Base-by-base conservation (phyloP, 192 early-diverging fungal genomes). In the Pilobolus umbonatus region DNA sequence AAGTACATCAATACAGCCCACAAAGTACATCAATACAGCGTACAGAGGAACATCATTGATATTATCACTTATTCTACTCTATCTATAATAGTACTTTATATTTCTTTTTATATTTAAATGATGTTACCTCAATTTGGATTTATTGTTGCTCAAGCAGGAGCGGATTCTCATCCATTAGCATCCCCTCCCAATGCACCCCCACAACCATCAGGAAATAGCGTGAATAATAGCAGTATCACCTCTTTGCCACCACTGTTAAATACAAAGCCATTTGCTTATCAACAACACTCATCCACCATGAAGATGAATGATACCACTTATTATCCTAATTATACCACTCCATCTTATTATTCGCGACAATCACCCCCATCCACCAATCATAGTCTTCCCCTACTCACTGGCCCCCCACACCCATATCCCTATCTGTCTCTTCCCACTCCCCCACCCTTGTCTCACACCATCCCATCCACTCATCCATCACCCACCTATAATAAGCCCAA, bases 91-190 rank as follows among this genome's bases (percentile, higher is more conserved):
- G n/a, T n/a, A n/a, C n/a, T n/a, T n/a, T n/a, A n/a, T n/a, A n/a
- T n/a, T n/a, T n/a, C n/a, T n/a, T n/a, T n/a, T n/a, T n/a, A n/a
- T n/a, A n/a, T 31, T 19, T 8, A 24, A 22, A 52, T 38, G 21
- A 69, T 69, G 67, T 38, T 69, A 30, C 67, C 67, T 38, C 61
- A 69, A 56, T 63, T 69, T 54, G 67, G 67, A 30, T 69, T 57
- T 42, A 59, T 69, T 52, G 44, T 69, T 39, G 67, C 67, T 54
- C 67, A 69, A 64, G 67, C 67, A 40, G 67, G 67, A 31, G 67
- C 67, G 17, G 67, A 69, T 45, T 65, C 64, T 12, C 60, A 26
- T 22, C 10, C 1, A 15, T 25, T 54, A 35, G n/a, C 35, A 22
- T 12, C 52, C 12, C 34, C 52, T 25, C 45, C 32, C 0, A 65